phyloP scores from a whole-genome alignment of 257 asterid genomes.

The Solanum pinnatisectum region DNA sequence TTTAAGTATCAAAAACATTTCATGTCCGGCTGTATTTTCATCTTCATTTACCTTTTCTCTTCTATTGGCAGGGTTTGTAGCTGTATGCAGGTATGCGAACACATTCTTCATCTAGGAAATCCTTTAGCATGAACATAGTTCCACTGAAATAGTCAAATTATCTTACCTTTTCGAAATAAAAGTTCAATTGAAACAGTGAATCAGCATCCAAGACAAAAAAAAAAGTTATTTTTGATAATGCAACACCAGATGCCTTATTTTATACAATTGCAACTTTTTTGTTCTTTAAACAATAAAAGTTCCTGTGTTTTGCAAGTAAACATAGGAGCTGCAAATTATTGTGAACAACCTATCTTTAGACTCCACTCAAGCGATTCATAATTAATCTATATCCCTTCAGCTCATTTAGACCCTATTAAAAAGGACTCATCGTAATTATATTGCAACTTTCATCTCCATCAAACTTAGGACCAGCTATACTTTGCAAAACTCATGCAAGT shows the following conservation, averaged over 20 bases:
- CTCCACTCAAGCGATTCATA: background rate
- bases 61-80: constrained; percentile 32
- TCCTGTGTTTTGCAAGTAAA: background rate
- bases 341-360: background rate
- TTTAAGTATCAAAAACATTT: background rate
- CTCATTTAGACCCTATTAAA: background rate
- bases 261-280: background rate
- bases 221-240: background rate
- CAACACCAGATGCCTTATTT: background rate
- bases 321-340: background rate
- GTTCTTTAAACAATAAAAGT: background rate
- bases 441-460: background rate
- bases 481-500: background rate
- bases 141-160: background rate
- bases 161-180: background rate
- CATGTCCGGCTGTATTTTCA: background rate
- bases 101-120: background rate
- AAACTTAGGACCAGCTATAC: background rate
- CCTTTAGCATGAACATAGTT: background rate
- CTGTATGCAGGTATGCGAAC: constrained; percentile 36
- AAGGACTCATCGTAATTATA: background rate
- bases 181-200: background rate
- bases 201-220: background rate
- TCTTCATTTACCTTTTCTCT: background rate
- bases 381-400: background rate